Percentiles rank a stretch among this genome's conserved stretches.
phyloP scores from a whole-genome alignment of 1,284 basidiomycete genomes.

The Polyporus tsugae region DNA sequence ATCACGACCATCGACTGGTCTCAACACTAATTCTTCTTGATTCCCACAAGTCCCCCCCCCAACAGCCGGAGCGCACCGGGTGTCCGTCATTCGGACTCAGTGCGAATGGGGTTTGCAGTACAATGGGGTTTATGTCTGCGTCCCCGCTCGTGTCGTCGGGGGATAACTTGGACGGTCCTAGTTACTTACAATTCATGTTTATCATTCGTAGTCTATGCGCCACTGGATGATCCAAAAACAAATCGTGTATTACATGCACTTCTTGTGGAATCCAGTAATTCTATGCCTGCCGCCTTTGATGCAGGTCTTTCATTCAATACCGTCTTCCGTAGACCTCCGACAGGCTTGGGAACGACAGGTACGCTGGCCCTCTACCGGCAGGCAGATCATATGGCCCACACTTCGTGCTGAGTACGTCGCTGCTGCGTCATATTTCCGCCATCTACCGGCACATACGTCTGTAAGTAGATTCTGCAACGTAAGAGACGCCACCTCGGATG shows the following conservation, averaged over 20 bases:
- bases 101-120: neutral
- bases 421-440: neutral
- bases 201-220: conserved; percentile 22
- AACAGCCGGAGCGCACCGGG: neutral
- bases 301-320: neutral
- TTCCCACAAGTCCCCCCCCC: neutral
- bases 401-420: neutral
- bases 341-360: neutral
- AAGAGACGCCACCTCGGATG: neutral
- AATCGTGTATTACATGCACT: conserved; percentile 26
- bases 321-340: neutral
- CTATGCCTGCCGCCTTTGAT: neutral
- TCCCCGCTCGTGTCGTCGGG: neutral
- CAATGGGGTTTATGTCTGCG: neutral
- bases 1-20: conserved; percentile 94
- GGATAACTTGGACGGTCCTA: conserved; percentile 3
- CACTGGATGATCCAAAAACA: conserved; percentile 22
- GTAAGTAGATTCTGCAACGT: neutral
- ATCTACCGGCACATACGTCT: neutral
- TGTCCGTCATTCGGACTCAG: neutral
- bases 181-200: conserved; percentile 5
- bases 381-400: neutral
- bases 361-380: too few species aligned
- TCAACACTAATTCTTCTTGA: conserved; percentile 54
- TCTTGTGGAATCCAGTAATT: conserved; percentile 32